Conservation (phyloP, 176 grass and related monocot species). For the Lolium perenne region DNA sequence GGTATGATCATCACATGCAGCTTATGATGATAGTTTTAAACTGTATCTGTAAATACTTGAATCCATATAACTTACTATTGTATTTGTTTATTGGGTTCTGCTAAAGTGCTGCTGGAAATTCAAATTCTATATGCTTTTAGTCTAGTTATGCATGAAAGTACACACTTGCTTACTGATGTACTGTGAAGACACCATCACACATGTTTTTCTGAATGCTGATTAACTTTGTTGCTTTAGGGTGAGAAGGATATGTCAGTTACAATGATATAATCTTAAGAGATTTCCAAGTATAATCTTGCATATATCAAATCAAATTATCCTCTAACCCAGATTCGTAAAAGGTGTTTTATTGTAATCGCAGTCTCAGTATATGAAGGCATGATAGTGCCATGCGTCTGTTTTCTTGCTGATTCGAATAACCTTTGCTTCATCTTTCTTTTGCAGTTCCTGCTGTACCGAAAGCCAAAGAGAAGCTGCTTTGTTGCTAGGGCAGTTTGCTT, state of each 20-base stretch:
- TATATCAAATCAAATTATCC: conserved; percentile 1
- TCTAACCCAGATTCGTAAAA: conserved; percentile 23
- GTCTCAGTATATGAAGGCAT: conserved; percentile 2
- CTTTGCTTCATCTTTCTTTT: conserved; percentile 40
- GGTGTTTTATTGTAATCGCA: conserved; percentile 25
- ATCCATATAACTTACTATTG: conserved; percentile 13
- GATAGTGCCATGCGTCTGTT: not conserved
- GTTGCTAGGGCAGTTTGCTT: conserved; percentile 97
- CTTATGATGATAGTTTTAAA: conserved; percentile 40
- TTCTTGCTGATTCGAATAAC: conserved; percentile 10
- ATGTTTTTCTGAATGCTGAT: conserved; percentile 32
- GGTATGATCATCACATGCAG: conserved; percentile 54
- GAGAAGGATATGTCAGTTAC: conserved; percentile 21
- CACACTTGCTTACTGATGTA: conserved; percentile 13
- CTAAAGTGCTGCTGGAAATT: conserved; percentile 17
- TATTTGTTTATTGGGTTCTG: conserved; percentile 31
- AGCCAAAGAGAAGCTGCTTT: conserved; percentile 99
- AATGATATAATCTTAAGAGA: conserved; percentile 16
- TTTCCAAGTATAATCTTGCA: conserved; percentile 1
- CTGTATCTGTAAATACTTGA: conserved; percentile 51
- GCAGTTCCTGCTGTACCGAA: conserved; percentile 94
- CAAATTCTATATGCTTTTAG: conserved; percentile 13
- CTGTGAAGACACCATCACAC: conserved; percentile 35
- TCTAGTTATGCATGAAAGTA: not conserved
- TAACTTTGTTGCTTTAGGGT: conserved; percentile 31